Percentiles rank a stretch among this genome's conserved stretches.
These are phyloP conservation scores for Termitomyces bulborhizus DNA, from an alignment of 768 basidiomycete genomes.

Conservation along the genomic window DNA sequence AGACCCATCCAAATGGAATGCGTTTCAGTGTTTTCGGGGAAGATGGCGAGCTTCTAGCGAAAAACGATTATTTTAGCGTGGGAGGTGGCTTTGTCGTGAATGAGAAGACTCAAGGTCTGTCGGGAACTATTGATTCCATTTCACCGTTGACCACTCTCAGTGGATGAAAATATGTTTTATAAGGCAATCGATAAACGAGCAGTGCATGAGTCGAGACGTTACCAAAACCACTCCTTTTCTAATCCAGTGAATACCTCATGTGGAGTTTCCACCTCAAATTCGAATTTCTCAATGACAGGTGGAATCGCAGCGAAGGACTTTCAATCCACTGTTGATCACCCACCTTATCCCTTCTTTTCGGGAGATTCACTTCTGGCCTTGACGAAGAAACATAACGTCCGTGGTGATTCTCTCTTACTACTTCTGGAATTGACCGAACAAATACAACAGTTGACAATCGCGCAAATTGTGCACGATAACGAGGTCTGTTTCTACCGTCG, in stretches of 20 bases:
- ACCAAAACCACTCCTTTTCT: constrained; percentile 48
- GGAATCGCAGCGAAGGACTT: neutral
- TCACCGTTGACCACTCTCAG: constrained; percentile 25
- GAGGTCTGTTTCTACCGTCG: constrained; percentile 37
- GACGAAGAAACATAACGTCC: constrained; percentile 78
- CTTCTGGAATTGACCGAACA: neutral
- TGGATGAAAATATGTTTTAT: constrained; percentile 93
- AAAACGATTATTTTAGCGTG: constrained; percentile 93
- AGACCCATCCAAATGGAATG: constrained; percentile 91
- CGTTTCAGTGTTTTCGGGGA: constrained; percentile 80
- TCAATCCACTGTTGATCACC: constrained; percentile 35
- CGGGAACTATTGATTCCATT: neutral
- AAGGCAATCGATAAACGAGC: constrained; percentile 79
- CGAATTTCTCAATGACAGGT: neutral
- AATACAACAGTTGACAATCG: constrained; percentile 72
- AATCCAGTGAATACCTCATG: constrained; percentile 23
- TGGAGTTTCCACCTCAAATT: neutral
- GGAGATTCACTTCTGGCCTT: constrained; percentile 70
- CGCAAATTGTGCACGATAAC: constrained; percentile 91
- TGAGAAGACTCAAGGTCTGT: constrained; percentile 79
- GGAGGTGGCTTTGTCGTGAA: constrained; percentile 96
- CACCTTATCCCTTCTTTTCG: constrained; percentile 80
- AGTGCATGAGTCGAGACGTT: constrained; percentile 75
- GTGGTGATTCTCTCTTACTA: constrained; percentile 18
- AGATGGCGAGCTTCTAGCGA: constrained; percentile 83